Conservation (phyloP, 352 stramenopile species). For the Phytopythium cucurbitacearum region DNA sequence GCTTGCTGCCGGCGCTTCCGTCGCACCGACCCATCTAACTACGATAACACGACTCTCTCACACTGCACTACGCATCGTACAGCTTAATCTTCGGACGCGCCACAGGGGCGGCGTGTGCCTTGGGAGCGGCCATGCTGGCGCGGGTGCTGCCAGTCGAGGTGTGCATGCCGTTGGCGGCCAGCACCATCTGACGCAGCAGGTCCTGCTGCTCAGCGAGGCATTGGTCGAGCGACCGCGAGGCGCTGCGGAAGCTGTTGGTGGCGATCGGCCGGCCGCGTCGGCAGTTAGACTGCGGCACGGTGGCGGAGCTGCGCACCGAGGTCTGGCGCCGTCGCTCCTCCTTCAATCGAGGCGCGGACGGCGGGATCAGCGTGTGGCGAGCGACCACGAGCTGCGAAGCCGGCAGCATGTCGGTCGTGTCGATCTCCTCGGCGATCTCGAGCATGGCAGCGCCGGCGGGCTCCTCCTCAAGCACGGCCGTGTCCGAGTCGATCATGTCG, state of each 20-base stretch:
- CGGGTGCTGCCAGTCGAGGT: neutral
- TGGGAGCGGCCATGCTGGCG: no score
- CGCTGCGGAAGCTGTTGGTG: neutral
- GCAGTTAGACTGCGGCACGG: conserved; percentile 14
- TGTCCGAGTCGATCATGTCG: conserved; percentile 42
- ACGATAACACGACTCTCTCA: no score
- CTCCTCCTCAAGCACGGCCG: conserved; percentile 29
- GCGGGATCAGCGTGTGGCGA: conserved; percentile 4
- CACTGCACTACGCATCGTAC: no score
- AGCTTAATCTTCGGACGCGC: no score
- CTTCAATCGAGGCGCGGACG: conserved; percentile 7
- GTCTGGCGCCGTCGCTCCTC: conserved; percentile 16
- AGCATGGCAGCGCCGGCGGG: conserved; percentile 10
- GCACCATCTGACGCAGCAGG: conserved; percentile 31
- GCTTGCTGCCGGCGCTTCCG: no score
- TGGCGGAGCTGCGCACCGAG: conserved; percentile 12
- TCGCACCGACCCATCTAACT: no score
- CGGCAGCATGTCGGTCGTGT: conserved; percentile 44
- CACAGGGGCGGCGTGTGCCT: no score
- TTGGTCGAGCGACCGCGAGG: conserved; percentile 34
- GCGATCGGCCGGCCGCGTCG: neutral
- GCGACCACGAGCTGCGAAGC: conserved; percentile 13
- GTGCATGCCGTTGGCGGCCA: conserved; percentile 13
- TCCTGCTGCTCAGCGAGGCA: conserved; percentile 37
- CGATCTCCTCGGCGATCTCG: conserved; percentile 41